Evolutionary conservation across 169 alveolate genomes (phyloP).

Genomic region (Cryptosporidium sp.): DNA sequence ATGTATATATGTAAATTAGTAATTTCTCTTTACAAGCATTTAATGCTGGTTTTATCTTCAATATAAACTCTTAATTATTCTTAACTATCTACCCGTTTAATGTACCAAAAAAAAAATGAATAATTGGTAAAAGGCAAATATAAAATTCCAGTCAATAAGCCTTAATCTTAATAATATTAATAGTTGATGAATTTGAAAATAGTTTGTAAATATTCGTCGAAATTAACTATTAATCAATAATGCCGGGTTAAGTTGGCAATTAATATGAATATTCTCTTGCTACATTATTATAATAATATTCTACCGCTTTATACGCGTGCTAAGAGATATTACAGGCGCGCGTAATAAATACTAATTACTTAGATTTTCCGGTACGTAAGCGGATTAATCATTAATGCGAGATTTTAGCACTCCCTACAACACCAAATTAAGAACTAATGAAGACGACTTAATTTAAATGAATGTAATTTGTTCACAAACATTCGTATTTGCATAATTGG

Average conservation of each 20-base stretch:
- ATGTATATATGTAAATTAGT: background rate
- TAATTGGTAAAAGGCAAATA: background rate
- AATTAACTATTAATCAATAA: conserved; percentile 3
- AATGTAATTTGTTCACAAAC: background rate
- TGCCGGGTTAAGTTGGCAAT: conserved; percentile 69
- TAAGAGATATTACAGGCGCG: conserved; percentile 73
- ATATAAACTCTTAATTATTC: background rate
- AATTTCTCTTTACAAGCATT: conserved; percentile 25
- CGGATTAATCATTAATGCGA: background rate
- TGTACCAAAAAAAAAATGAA: background rate
- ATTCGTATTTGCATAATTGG: background rate
- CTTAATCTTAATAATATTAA: background rate
- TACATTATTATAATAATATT: background rate
- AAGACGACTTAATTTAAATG: background rate
- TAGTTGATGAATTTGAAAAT: background rate
- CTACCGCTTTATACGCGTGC: conserved; percentile 73
- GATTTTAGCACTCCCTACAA: background rate
- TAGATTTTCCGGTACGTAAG: conserved; percentile 8
- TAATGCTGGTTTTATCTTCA: background rate
- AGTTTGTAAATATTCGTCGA: conserved; percentile 6
- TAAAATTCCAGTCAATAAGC: background rate
- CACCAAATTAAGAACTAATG: background rate
- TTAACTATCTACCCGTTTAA: background rate
- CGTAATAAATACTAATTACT: background rate
- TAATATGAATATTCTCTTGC: background rate